Evolutionary conservation across 148 eudicot genomes (phyloP), one percentile per base, ranked within the genome.

Genomic region (Polygonum aviculare): DNA sequence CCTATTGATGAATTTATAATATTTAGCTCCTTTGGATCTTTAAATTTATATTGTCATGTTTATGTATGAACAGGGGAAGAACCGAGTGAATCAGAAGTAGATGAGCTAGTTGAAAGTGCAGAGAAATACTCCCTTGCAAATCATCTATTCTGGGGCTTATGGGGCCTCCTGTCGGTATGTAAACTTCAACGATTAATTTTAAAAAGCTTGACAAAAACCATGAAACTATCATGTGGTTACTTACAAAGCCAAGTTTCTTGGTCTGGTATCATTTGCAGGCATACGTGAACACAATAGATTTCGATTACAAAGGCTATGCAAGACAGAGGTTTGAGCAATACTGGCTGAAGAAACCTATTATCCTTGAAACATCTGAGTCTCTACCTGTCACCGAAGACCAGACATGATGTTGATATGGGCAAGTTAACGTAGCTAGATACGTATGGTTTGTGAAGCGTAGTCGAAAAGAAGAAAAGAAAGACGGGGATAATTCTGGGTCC

Each of bases 121-220:
- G 97, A 90, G 80, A 90, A 85, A 75, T 92, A 88, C 84, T 82
- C 91, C 14, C 93, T 92, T 19, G 91, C 99, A 77, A 92, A 86
- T 81, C 97, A 95, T 85, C 77, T 95, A 18, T 90, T 95, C 74
- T 95, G 97, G 99, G 99, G 97, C 72, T 76, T 95, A 22, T 95
- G 99, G 99, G 99, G 97, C 69, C 76, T 90, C 12, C 88, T 95
- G 74, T 92, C 99, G 78, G 99, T 95, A 89, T 39, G 41, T 62
- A 39, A 36, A 44, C 41, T 35, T 36, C 38, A 5, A 36, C 48
- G 19, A 31, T 67, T n/a, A 51, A 51, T 51, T 4, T 26, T 26
- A 26, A n/a, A 15, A 51, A 1, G 9, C 10, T 44, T 44, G 9
- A 6, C 9, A 44, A 44, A 8, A 6, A 51, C 11, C 19, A 15